Evolutionary conservation across 805 yeast genomes (phyloP), one percentile per base, ranked within the genome.

Genomic region (Yamadazyma endophytica): DNA sequence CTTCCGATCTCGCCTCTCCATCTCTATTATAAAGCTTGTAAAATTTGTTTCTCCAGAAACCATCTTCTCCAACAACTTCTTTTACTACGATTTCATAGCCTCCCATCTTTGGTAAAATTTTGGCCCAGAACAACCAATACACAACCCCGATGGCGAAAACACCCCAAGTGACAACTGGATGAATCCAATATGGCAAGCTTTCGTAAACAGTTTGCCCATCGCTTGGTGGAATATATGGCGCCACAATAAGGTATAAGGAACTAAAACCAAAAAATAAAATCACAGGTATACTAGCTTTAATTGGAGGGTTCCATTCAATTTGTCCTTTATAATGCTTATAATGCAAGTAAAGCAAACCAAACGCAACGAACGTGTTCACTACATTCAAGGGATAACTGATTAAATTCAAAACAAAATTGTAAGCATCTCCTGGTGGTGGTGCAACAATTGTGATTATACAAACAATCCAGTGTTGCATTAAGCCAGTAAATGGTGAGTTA

Each of bases 341-440:
- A 52, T 79, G 73, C 29, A 82, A 56, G 51, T 68, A 73, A 29
- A 84, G 52, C 44, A 80, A 61, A 13, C 84, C 95, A 31, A 70
- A 47, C 12, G 82, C 78, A 23, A 85, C 77, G 26, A 68, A 64
- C 18, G 79, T 62, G 54, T 84, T 81, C 47, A 85, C 81, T 30
- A 85, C 79, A 49, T 85, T 81, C 61, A 79, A 72, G 29, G 95
- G 90, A 54, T 85, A 85, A 2, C 90, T 78, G 46, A 83, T 80
- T 63, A 86, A 68, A 58, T 86, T 84, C 56, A 82, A 54, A 44
- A 85, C 76, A 53, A 86, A 82, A 56, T 82, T 81, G 63, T 83
- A 85, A 28, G 94, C 94, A 51, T 84, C 94, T 35, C 92, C 94
- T 16, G 89, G 84, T 13, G 92, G 90, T 24, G 86, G 85, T 4